Evolutionary conservation across 176 grass and related monocot genomes (phyloP).

Genomic region (Melocanna baccifera): DNA sequence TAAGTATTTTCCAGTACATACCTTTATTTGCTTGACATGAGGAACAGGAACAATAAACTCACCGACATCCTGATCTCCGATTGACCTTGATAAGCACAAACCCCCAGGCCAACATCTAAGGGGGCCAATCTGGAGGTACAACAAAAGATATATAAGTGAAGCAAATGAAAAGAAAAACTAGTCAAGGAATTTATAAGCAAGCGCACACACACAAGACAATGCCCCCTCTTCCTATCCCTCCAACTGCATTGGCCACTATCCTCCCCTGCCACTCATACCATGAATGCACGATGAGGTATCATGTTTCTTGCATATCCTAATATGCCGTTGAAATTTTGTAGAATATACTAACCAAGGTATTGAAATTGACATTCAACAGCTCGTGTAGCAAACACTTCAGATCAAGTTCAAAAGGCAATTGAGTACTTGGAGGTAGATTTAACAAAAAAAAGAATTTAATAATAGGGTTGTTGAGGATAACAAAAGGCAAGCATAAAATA

Average conservation of each 20-base stretch:
- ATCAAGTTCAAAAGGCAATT: slow-evolving; percentile 2
- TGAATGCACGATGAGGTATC: neutral
- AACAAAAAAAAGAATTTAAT: neutral
- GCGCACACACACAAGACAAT: neutral
- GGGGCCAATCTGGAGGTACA: slow-evolving; percentile 72
- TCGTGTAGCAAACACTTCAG: neutral
- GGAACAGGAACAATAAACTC: slow-evolving; percentile 97
- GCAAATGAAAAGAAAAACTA: slow-evolving; percentile 5
- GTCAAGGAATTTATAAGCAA: neutral
- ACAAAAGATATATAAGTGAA: slow-evolving; percentile 17
- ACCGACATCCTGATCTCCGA: slow-evolving; percentile 93
- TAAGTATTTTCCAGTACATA: slow-evolving; percentile 24
- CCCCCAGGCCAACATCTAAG: slow-evolving; percentile 98
- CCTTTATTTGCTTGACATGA: slow-evolving; percentile 96
- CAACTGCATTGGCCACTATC: slow-evolving; percentile 25
- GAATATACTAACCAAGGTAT: slow-evolving; percentile 17
- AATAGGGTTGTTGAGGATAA: neutral
- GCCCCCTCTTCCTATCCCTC: slow-evolving; percentile 26
- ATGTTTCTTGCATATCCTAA: neutral
- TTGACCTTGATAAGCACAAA: slow-evolving; percentile 94
- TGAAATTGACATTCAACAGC: neutral
- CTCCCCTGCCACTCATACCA: neutral
- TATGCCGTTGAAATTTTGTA: neutral
- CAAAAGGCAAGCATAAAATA: neutral
- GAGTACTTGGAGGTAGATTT: neutral